These are phyloP conservation scores for Penicillium cinerascens DNA, from an alignment of 495 filamentous ascomycete species.

Conservation along the genomic window DNA sequence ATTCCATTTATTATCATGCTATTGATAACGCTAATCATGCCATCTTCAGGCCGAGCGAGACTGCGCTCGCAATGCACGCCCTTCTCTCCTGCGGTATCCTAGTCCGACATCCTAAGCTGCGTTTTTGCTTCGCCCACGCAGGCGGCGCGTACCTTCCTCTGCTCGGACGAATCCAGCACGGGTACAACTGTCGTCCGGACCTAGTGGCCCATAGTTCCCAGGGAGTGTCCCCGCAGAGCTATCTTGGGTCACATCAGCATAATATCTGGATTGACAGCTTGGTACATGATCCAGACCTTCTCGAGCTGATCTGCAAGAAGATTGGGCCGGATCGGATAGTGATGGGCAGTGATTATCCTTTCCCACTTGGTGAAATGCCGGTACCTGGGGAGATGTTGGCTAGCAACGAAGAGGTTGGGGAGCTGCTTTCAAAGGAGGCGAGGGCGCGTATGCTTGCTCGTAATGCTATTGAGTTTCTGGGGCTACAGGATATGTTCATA, in stretches of 20 bases:
- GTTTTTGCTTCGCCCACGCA: conserved; percentile 21
- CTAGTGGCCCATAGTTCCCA: conserved; percentile 18
- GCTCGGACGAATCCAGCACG: conserved; percentile 21
- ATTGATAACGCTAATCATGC: background rate
- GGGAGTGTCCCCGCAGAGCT: conserved; percentile 14
- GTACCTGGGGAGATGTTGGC: conserved; percentile 19
- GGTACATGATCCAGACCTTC: conserved; percentile 19
- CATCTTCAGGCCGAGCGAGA: conserved; percentile 14
- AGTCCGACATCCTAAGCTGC: conserved; percentile 14
- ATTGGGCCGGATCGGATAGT: conserved; percentile 15
- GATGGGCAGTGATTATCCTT: conserved; percentile 27
- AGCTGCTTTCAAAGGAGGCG: conserved; percentile 13
- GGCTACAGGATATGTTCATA: conserved; percentile 7
- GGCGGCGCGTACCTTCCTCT: conserved; percentile 18
- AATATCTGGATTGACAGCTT: conserved; percentile 27
- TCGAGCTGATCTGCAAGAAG: conserved; percentile 21
- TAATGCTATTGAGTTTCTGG: conserved; percentile 21
- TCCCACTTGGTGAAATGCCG: conserved; percentile 23
- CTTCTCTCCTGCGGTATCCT: conserved; percentile 15
- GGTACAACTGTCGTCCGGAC: conserved; percentile 22
- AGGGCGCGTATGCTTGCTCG: conserved; percentile 20
- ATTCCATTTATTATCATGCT: background rate
- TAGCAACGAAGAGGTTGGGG: conserved; percentile 9
- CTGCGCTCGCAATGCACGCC: conserved; percentile 17
- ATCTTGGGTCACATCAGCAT: conserved; percentile 11